Base-by-base conservation (phyloP, 2,329 filamentous ascomycete genomes). In the Fusarium oxysporum region DNA sequence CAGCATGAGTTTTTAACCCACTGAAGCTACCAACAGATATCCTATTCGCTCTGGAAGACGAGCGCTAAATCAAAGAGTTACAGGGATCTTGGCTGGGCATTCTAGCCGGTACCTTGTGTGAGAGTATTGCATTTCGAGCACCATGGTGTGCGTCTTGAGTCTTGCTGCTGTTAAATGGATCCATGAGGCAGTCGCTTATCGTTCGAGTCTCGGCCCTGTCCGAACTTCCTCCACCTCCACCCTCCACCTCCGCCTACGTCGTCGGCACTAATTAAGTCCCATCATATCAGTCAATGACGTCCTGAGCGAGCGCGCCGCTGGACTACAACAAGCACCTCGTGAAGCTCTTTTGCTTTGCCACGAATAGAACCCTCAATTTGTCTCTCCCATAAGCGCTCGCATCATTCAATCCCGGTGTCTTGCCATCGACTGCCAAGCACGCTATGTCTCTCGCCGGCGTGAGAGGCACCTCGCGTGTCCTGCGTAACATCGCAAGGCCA, bases 361-460 rank as follows among this genome's bases (percentile, higher is more conserved):
- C 28, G 53, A 60, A 73, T 48, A 65, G 38, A 64, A 68, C 58
- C 35, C 45, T 54, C 23, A 47, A 64, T 45, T 38, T 33, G 21
- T 58, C 57, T 62, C 54, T 59, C 30, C 44, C 43, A 40, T 53
- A 59, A 60, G 50, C 43, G 33, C 48, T 51, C 38, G 33, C 41
- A 32, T 43, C 50, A 48, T 53, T 17, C 37, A 12, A 45, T 51
- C 33, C 47, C 53, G 41, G 23, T 51, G 38, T 68, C 59, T 53
- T 62, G 23, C 53, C 40, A 48, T 41, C 68, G 45, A 56, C 67
- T 51, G 41, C 44, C 68, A 65, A 66, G 71, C 56, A 71, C 71
- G 69, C 64, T 80, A 89, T 89, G 87, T 86, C 86, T 76, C 77
- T 86, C 71, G 76, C 84, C 48, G 78, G 82, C 65, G 77, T 89